A percentile compares a stretch with the other conserved stretches of the same genome.
Conservation (phyloP, 1,139 yeast species). For the Yamadazyma membranifaciens region DNA sequence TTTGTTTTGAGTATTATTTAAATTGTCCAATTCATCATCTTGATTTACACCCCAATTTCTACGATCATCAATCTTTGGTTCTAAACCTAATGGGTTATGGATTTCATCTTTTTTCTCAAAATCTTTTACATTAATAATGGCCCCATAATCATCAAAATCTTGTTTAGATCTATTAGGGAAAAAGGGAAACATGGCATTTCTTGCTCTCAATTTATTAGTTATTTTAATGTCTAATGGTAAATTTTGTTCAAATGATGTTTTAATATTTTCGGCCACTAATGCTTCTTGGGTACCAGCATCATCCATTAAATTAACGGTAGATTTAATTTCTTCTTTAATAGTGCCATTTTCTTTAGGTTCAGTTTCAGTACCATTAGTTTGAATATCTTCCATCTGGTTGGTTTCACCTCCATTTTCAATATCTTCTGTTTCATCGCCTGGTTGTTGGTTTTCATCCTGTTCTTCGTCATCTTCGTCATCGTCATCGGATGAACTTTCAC, state of each 20-base stretch:
- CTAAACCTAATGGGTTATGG: conserved; percentile 35
- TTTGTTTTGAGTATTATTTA: conserved; percentile 22
- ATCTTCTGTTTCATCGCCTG: conserved; percentile 4
- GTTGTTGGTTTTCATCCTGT: conserved; percentile 13
- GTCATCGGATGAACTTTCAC: conserved; percentile 41
- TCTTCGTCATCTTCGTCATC: conserved; percentile 22
- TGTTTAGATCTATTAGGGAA: conserved; percentile 48
- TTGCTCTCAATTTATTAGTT: conserved; percentile 52
- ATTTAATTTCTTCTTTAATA: conserved; percentile 7
- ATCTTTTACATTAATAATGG: conserved; percentile 60
- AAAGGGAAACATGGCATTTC: conserved; percentile 77
- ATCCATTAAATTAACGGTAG: conserved; percentile 16
- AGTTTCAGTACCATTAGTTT: conserved; percentile 7
- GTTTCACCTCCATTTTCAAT: conserved; percentile 8
- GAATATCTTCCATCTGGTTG: conserved; percentile 10
- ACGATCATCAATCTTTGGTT: conserved; percentile 35
- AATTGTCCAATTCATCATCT: conserved; percentile 21
- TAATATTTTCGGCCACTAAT: conserved; percentile 39
- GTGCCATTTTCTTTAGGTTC: conserved; percentile 4
- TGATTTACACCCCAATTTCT: conserved; percentile 33
- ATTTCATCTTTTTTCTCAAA: conserved; percentile 61
- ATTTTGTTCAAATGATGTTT: conserved; percentile 37
- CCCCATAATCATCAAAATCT: conserved; percentile 85
- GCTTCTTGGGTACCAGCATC: conserved; percentile 44
- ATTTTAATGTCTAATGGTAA: conserved; percentile 62